Evolutionary conservation across 352 stramenopile genomes (phyloP).

Genomic region (Pythium biforme): DNA sequence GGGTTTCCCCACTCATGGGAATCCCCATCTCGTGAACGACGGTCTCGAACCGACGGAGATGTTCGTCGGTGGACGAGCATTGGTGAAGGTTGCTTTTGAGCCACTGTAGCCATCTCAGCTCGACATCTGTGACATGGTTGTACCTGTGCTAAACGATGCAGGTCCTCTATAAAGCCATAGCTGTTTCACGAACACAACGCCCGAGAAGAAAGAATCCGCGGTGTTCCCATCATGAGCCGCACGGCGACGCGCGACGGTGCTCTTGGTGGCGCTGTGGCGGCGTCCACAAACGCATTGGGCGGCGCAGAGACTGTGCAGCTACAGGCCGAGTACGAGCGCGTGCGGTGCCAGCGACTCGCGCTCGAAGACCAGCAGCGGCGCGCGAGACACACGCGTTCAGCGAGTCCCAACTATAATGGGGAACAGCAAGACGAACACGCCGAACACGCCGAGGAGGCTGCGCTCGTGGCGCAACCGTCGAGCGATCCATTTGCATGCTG

Average conservation of each 20-base stretch:
- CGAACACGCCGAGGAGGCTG: not conserved
- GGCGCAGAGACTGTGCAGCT: not conserved
- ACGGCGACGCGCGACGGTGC: not conserved
- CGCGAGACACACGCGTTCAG: not conserved
- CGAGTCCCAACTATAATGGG: no score
- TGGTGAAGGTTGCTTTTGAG: no score
- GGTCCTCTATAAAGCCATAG: not conserved
- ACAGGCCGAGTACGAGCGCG: constrained; percentile 4
- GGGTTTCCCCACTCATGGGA: no score
- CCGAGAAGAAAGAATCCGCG: not conserved
- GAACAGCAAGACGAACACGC: not conserved
- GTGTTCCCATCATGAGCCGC: not conserved
- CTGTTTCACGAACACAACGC: no score
- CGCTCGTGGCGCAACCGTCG: constrained; percentile 14
- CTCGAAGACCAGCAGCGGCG: constrained; percentile 19
- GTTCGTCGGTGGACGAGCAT: no score
- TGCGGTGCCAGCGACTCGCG: constrained; percentile 16
- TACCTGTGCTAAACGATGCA: not conserved
- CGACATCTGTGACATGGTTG: no score
- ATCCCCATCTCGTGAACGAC: no score
- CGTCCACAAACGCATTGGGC: not conserved
- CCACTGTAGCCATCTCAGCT: no score
- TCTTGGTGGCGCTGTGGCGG: not conserved
- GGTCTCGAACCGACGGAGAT: no score
- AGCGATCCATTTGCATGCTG: constrained; percentile 59